Evolutionary conservation across 805 yeast genomes (phyloP), one percentile per base, ranked within the genome.

Genomic region (Candida lessepsii): DNA sequence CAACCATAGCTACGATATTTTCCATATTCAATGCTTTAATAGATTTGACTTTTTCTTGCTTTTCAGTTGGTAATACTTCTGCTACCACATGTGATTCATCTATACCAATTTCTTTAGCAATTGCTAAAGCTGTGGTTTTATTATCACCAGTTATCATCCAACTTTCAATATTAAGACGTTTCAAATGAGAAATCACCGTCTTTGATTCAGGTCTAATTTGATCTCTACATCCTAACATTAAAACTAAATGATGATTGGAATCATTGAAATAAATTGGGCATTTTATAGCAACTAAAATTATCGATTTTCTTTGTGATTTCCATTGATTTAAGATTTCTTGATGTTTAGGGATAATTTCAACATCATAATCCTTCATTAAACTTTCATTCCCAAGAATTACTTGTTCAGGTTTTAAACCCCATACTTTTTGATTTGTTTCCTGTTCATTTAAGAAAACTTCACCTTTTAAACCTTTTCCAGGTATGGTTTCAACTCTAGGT

Each of bases 141-240:
- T 82, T 83, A 55, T 85, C 93, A 15, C 93, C 93, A 3, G 88
- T 78, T 29, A 85, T 78, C 86, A 84, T 81, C 80, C 84, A 84
- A 37, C 83, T 74, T 16, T 73, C 72, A 14, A 83, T 74, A 5
- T 73, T 71, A 9, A 78, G 54, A 5, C 61, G 60, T 19, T 58
- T 56, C 5, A 67, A 54, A 29, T 44, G 53, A 14, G 47, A 39
- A 14, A 84, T 65, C 0, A 83, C 83, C 15, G 51, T 50, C 25
- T 63, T 66, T 2, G 88, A 68, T 53, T 85, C 93, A 0, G 73
- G 67, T 46, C 83, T 56, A 5, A 78, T 54, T 40, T 74, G 72
- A 54, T 85, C 91, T 34, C 86, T 71, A 24, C 81, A 79, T 3
- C 78, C 83, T 45, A 80, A 47, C 41, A 77, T 59, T 27, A 78